Conservation (phyloP, 805 yeast species). For the Citeromyces matritensis region DNA sequence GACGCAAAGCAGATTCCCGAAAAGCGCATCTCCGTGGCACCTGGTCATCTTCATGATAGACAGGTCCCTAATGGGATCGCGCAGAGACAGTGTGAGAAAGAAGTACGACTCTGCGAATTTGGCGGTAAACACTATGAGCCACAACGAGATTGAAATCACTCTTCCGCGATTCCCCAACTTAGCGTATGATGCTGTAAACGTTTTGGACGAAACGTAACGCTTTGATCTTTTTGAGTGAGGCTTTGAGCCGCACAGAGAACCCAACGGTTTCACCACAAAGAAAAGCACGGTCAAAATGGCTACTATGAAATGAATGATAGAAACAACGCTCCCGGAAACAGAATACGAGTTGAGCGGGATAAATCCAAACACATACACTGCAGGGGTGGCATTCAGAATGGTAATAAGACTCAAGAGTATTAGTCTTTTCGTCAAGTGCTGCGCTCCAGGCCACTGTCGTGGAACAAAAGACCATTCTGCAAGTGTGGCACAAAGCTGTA, state of each 20-base stretch:
- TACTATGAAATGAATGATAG: conserved; percentile 24
- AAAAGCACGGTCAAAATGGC: conserved; percentile 25
- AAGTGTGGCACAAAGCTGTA: conserved; percentile 22
- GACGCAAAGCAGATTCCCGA: conserved; percentile 25
- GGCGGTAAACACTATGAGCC: conserved; percentile 31
- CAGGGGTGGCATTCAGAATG: conserved; percentile 21
- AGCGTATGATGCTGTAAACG: conserved; percentile 27
- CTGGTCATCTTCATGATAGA: conserved; percentile 23
- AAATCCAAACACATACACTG: conserved; percentile 20
- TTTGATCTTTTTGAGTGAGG: conserved; percentile 8
- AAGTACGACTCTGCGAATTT: conserved; percentile 38
- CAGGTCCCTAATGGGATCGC: conserved; percentile 34
- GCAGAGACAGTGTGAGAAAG: conserved; percentile 34
- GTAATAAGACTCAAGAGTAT: conserved; percentile 15
- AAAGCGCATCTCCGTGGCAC: conserved; percentile 24
- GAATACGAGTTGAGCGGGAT: conserved; percentile 20
- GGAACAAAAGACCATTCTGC: conserved; percentile 32
- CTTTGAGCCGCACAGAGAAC: conserved; percentile 13
- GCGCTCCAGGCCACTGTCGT: conserved; percentile 30
- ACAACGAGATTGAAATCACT: conserved; percentile 25
- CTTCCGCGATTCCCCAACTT: conserved; percentile 19
- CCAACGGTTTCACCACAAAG: conserved; percentile 25
- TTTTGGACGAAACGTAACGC: conserved; percentile 10
- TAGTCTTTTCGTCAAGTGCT: conserved; percentile 18
- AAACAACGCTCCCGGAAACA: conserved; percentile 17